A percentile compares a stretch with the other conserved stretches of the same genome.
Evolutionary conservation across 148 eudicot species (phyloP).

Genomic region (Vaccinium macrocarpon): DNA sequence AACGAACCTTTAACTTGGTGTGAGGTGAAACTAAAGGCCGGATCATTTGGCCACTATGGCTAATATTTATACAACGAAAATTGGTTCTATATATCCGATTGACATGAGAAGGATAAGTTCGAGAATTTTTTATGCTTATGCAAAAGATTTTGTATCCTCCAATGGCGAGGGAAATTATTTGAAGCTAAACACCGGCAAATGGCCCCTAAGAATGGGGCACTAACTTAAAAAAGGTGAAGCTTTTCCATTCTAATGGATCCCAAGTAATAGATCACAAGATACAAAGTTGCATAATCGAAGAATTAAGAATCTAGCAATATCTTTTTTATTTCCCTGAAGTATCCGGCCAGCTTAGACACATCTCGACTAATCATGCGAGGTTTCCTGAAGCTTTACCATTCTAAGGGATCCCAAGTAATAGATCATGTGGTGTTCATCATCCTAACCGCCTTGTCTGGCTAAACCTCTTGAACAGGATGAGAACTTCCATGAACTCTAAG

Average conservation of each 20-base stretch:
- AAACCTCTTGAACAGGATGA: too few species aligned
- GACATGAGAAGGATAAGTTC: neutral
- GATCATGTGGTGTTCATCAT: too few species aligned
- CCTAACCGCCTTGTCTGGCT: too few species aligned
- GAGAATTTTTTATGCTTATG: neutral
- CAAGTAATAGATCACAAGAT: neutral
- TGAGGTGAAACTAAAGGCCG: too few species aligned
- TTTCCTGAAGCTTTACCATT: too few species aligned
- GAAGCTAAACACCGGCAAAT: conserved; percentile 8
- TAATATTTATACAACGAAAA: neutral
- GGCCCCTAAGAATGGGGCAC: conserved; percentile 8
- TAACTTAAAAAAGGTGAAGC: neutral
- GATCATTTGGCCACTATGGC: neutral
- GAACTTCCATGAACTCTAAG: too few species aligned
- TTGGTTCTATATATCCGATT: neutral
- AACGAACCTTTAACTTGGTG: too few species aligned
- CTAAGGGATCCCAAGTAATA: too few species aligned
- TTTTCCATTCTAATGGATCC: neutral
- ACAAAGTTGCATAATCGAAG: neutral
- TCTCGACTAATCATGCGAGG: too few species aligned
- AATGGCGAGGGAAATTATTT: neutral
- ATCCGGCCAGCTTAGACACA: too few species aligned
- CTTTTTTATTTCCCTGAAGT: too few species aligned
- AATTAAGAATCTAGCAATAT: neutral
- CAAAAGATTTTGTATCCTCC: neutral